Base-by-base conservation (phyloP, 2,329 filamentous ascomycete genomes). In the Myriosclerotinia duriaeana region DNA sequence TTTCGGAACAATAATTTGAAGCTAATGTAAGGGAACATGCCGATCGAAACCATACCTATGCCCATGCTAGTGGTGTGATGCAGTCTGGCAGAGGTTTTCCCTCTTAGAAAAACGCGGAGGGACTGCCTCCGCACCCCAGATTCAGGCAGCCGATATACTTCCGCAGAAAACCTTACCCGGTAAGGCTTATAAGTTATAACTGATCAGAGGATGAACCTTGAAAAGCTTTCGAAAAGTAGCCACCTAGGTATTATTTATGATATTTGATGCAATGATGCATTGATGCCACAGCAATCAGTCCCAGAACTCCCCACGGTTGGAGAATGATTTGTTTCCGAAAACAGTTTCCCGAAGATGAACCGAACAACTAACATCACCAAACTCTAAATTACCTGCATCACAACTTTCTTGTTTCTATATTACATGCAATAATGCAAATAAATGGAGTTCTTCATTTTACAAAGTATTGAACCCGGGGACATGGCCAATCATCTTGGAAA, bases 111-210 rank as follows among this genome's bases (percentile, higher is more conserved):
- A 50, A 38, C 22, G 44, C 58, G 58, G 58, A 61, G 30, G 58
- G 44, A 50, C 44, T 61, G 44, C 34, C 15, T 61, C 58, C 58
- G 58, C 34, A 38, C 11, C 14, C 58, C n/a, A 26, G 9, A 26
- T 36, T 26, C 12, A 30, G 55, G 15, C 15, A 50, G 20, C 58
- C 58, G 46, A 50, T 52, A 50, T 52, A 52, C 48, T 15, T 17
- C 22, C 8, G 44, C 40, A 44, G 26, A 58, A 59, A 38, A 20
- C 58, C 12, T 50, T 17, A 38, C n/a, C 58, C 12, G 26, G 26
- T 26, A 26, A 26, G 26, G 26, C 26, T 26, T 26, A 26, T 26
- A 26, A 26, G 26, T n/a, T n/a, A n/a, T 3, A 50, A 17, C 5
- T 50, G 26, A 26, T 26, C 26, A 26, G 26, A 26, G 2, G 26